These are phyloP conservation scores for Candida vaughaniae DNA, from an alignment of 805 yeast species.

Conservation along the genomic window DNA sequence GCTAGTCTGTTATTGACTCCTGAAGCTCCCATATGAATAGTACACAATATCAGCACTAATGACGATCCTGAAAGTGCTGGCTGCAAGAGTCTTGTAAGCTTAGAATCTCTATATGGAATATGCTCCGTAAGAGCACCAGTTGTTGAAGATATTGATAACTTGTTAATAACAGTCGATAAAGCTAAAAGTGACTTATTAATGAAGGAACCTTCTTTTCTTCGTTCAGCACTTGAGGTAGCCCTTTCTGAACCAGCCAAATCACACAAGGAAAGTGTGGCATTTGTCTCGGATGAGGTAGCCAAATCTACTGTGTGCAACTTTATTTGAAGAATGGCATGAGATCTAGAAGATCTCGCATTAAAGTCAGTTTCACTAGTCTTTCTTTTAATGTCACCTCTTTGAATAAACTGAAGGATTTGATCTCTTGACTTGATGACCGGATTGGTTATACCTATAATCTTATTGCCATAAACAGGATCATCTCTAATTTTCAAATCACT, in stretches of 20 bases:
- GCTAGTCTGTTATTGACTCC: conserved; percentile 10
- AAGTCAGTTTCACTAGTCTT: conserved; percentile 87
- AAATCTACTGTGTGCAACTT: conserved; percentile 49
- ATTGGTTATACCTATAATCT: conserved; percentile 71
- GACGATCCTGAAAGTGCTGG: conserved; percentile 90
- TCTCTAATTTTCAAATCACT: conserved; percentile 75
- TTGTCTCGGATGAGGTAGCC: conserved; percentile 35
- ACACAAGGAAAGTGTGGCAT: conserved; percentile 76
- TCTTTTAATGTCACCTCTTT: conserved; percentile 69
- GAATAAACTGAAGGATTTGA: conserved; percentile 60
- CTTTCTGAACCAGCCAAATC: conserved; percentile 97
- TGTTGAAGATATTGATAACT: conserved; percentile 50
- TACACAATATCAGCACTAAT: conserved; percentile 81
- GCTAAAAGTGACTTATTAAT: conserved; percentile 91
- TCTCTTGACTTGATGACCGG: conserved; percentile 53
- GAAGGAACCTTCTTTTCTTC: conserved; percentile 91
- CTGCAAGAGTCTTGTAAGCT: conserved; percentile 83
- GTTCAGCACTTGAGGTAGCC: conserved; percentile 68
- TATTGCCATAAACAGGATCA: conserved; percentile 67
- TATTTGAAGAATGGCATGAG: conserved; percentile 85
- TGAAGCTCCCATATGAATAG: conserved; percentile 62
- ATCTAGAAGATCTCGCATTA: conserved; percentile 82
- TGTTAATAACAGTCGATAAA: conserved; percentile 87
- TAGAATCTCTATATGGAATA: conserved; percentile 91
- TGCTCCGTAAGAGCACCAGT: conserved; percentile 48